Base-by-base conservation (phyloP, 768 basidiomycete genomes). In the Lenzites betulinus region DNA sequence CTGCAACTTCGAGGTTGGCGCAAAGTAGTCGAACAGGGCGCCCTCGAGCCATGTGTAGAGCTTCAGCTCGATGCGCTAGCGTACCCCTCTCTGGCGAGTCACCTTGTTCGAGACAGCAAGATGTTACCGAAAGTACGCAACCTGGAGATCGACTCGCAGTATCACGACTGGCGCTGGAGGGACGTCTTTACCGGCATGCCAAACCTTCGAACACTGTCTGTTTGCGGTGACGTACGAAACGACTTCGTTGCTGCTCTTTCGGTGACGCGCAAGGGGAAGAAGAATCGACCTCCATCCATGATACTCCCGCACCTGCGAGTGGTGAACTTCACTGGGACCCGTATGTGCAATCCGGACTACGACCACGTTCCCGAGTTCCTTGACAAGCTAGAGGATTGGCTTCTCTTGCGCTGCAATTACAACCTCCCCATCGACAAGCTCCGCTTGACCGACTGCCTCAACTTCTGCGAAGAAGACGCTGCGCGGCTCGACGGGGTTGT, bases 101-200 rank as follows among this genome's bases (percentile, higher is more conserved):
- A 46, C 26, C 44, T 54, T 11, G 43, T 59, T 4, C 25, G 38
- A 13, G n/a, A 28, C 25, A 39, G 46, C 22, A 53, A 54, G 51
- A 47, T 53, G 46, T 48, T 57, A 18, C 20, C 44, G 4, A 7
- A 33, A 2, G 46, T 33, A 28, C 52, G 35, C 26, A 38, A 20
- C 11, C 53, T 60, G 6, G 46, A 41, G 8, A 42, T 54, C 5
- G 44, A 53, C 2, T 11, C 51, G 46, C 16, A 43, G 22, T 22
- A 42, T 35, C 46, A 54, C 18, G 30, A 49, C 33, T 60, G 59
- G 59, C 38, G 28, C 3, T 60, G 53, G 53, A 54, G 44, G 33
- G 59, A 60, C 33, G 46, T 60, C 15, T 60, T 54, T 41, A 41
- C 59, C n/a, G 48, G 47, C 12, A 60, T 60, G 59, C 52, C 59